Evolutionary conservation across 768 basidiomycete genomes (phyloP).

Genomic region (Suillus lakei): DNA sequence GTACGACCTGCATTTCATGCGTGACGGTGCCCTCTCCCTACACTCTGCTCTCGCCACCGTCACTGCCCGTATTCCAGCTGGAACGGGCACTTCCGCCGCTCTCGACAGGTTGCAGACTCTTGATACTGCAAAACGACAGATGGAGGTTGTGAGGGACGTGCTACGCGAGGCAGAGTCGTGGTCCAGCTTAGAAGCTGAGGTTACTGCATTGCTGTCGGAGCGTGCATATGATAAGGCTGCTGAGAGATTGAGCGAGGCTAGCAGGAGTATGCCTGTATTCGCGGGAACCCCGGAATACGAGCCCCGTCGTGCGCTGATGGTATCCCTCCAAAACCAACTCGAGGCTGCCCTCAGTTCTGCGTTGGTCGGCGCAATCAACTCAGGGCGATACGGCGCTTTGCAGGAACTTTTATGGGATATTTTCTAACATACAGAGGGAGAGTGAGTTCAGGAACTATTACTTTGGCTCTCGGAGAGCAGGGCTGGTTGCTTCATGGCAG

Average conservation of each 20-base stretch:
- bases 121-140: conserved; percentile 80
- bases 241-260: conserved; percentile 89
- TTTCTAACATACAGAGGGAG: conserved; percentile 89
- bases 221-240: conserved; percentile 87
- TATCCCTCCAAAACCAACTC: conserved; percentile 93
- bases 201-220: conserved; percentile 81
- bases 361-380: conserved; percentile 83
- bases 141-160: conserved; percentile 91
- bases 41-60: conserved; percentile 65
- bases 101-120: conserved; percentile 81
- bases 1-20: conserved; percentile 97
- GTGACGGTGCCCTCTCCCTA: conserved; percentile 84
- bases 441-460: conserved; percentile 95
- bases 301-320: conserved; percentile 80
- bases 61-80: conserved; percentile 38
- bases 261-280: conserved; percentile 88
- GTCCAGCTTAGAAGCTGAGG: conserved; percentile 93
- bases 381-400: conserved; percentile 76
- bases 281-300: conserved; percentile 93
- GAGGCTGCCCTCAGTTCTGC: conserved; percentile 93
- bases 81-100: conserved; percentile 57
- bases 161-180: conserved; percentile 95
- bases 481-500: conserved; percentile 74
- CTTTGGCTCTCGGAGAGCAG: conserved; percentile 77
- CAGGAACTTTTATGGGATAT: conserved; percentile 83